Evolutionary conservation across 2,329 filamentous ascomycete species (phyloP).

Genomic region (Coniochaeta ligniaria): DNA sequence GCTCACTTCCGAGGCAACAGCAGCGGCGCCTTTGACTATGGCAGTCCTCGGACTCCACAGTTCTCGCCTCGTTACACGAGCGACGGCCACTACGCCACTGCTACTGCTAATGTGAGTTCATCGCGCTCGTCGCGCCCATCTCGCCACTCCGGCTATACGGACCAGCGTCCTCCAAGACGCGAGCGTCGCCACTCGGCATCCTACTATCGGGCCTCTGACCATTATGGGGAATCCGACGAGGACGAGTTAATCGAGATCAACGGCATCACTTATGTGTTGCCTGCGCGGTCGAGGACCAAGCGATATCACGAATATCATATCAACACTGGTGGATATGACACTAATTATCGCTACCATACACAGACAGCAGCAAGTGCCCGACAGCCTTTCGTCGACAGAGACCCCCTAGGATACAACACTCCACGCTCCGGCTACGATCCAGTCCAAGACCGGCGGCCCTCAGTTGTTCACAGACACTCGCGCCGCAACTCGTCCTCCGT

Average conservation of each 20-base stretch:
- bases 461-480: constrained; percentile 31
- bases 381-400: constrained; percentile 29
- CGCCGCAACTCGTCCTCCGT: constrained; percentile 41
- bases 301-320: constrained; percentile 29
- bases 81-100: constrained; percentile 56
- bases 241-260: constrained; percentile 51
- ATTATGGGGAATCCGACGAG: constrained; percentile 58
- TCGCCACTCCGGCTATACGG: constrained; percentile 35
- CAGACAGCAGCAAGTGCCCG: constrained; percentile 29
- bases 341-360: constrained; percentile 51
- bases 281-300: constrained; percentile 42
- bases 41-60: constrained; percentile 29
- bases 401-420: constrained; percentile 32
- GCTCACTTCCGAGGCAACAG: constrained; percentile 39
- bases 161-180: constrained; percentile 34
- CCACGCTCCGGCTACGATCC: constrained; percentile 30
- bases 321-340: constrained; percentile 41
- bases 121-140: constrained; percentile 33
- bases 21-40: constrained; percentile 30
- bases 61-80: constrained; percentile 57
- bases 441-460: constrained; percentile 27
- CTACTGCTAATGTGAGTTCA: constrained; percentile 59
- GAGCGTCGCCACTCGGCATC: constrained; percentile 51
- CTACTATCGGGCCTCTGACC: constrained; percentile 51
- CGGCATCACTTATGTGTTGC: constrained; percentile 46